Evolutionary conservation across 73 alveolate genomes (phyloP), one percentile per base, ranked within the genome.

Genomic region (Paramecium sonneborni): DNA sequence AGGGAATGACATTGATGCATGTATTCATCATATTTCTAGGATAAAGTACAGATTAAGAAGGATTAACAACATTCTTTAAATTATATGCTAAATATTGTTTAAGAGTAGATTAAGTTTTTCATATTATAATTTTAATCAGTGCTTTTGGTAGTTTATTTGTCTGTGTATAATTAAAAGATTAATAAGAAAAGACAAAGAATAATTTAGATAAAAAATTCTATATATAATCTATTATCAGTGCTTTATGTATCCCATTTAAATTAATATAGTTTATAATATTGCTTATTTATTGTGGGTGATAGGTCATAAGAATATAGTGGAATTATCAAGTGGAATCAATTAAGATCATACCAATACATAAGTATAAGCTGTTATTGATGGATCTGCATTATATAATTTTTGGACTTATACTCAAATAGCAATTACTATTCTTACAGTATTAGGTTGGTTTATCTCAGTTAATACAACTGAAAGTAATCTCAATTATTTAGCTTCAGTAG

Each of bases 1-100:
- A 74, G 87, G 87, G 76, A 79, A 43, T 39, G 90, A 44, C 74
- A 79, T 44, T 79, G 5, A 46, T 79, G 69, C 74, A 79, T 79
- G 55, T 72, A 15, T 32, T 72, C 57, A 72, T 72, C 15, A 38
- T 72, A 14, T 72, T n/a, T 72, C 57, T 72, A 14, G 84, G 84
- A 5, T 26, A 62, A 62, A 62, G 84, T 62, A 62, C 84, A 62
- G 84, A 62, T 62, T 30, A 62, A 62, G 38, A 30, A 72, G 44
- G 86, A 5, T 72, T 20, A 34, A 37, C 57, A 34, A 72, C 38
- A 20, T 35, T 72, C 44, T 72, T 35, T 30, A 34, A 72, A 72
- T 72, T 32, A 37, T 72, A 72, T 72, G 55, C 86, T 72, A 72
- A 38, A 72, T 72, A 72, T 9, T 72, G 58, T n/a, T 43, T 79